Conservation (phyloP, 352 stramenopile genomes). For the Phytophthora sojae region DNA sequence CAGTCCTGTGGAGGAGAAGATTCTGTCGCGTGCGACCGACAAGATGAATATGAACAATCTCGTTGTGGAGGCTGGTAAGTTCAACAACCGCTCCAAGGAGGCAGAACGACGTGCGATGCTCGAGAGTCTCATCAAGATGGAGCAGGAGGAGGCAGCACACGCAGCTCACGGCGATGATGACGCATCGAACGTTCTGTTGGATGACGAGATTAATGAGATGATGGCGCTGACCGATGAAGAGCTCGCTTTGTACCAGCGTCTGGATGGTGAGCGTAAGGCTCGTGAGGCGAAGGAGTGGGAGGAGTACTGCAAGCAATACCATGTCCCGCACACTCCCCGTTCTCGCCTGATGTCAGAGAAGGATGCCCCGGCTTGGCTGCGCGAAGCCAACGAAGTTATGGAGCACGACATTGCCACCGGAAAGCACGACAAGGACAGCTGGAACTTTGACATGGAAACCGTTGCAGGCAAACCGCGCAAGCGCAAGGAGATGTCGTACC, state of each 20-base stretch:
- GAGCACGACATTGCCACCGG: constrained; percentile 58
- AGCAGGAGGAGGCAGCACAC: constrained; percentile 84
- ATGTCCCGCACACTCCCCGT: constrained; percentile 48
- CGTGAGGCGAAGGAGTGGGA: constrained; percentile 74
- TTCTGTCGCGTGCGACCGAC: constrained; percentile 84
- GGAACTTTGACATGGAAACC: constrained; percentile 68
- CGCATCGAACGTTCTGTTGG: constrained; percentile 65
- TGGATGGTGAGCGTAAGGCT: constrained; percentile 70
- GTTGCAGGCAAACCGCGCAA: constrained; percentile 63
- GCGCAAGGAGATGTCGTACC: constrained; percentile 88
- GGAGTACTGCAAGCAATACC: constrained; percentile 72
- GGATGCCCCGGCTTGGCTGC: constrained; percentile 78
- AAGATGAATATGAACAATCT: constrained; percentile 95
- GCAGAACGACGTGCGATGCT: constrained; percentile 85
- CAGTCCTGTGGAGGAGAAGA: constrained; percentile 90
- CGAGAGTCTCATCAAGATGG: constrained; percentile 91
- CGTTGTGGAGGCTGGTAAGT: constrained; percentile 90
- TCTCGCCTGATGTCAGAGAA: constrained; percentile 71
- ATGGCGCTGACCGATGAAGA: constrained; percentile 91
- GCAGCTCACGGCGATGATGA: constrained; percentile 72
- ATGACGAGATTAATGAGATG: constrained; percentile 92
- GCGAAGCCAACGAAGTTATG: constrained; percentile 74
- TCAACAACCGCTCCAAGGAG: constrained; percentile 90
- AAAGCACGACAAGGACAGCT: constrained; percentile 67
- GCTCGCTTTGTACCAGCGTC: constrained; percentile 75